phyloP scores from a whole-genome alignment of 257 asterid species.

The Thymus quinquecostatus region DNA sequence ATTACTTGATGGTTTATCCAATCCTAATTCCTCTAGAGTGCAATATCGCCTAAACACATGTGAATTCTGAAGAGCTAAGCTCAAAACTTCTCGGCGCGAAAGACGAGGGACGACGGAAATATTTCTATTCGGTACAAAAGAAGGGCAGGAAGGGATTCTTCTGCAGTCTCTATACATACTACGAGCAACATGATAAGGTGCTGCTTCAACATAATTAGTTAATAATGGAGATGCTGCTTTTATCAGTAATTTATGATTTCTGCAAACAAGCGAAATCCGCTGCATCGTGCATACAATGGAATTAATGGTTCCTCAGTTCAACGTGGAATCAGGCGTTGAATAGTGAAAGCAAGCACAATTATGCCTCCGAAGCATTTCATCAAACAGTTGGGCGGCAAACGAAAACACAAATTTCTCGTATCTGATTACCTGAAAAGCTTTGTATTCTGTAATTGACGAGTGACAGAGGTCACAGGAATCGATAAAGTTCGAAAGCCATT shows the following conservation, averaged over 20 bases:
- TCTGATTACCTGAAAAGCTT: not conserved
- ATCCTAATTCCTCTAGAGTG: conserved; percentile 39
- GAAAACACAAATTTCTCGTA: not conserved
- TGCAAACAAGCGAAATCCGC: conserved; percentile 31
- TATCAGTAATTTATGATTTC: conserved; percentile 34
- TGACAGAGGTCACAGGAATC: not conserved
- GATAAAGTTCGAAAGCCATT: not conserved
- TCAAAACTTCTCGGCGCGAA: conserved; percentile 16
- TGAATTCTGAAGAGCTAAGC: conserved; percentile 20
- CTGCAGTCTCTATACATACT: conserved; percentile 17
- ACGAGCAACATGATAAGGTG: conserved; percentile 18
- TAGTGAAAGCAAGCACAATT: not conserved
- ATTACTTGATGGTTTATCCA: conserved; percentile 32
- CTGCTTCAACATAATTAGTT: conserved; percentile 15
- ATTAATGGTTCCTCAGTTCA: conserved; percentile 6
- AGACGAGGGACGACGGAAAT: conserved; percentile 13
- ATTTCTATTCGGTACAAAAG: not conserved
- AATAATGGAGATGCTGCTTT: conserved; percentile 19
- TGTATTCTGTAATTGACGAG: not conserved
- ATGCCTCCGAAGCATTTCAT: conserved; percentile 48
- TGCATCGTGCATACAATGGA: conserved; percentile 30
- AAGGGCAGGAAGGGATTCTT: not conserved
- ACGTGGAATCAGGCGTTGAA: not conserved
- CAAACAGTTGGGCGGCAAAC: conserved; percentile 47
- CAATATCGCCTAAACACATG: conserved; percentile 40